Evolutionary conservation across 176 grass and related monocot genomes (phyloP).

Genomic region (Hsuehochloa calcarea): DNA sequence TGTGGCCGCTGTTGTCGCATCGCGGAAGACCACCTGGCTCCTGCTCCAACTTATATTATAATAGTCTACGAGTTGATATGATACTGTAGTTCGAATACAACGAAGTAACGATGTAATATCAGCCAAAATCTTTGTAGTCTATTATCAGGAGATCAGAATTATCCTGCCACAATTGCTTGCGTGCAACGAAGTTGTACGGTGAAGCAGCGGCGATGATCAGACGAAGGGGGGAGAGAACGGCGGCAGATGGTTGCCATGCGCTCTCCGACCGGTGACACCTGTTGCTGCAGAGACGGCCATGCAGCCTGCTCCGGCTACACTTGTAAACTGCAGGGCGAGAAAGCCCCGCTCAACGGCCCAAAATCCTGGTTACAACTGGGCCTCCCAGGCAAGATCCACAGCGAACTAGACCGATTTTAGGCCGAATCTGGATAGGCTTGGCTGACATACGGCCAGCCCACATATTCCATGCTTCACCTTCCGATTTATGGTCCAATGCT

Average conservation of each 20-base stretch:
- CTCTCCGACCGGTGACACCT: background rate
- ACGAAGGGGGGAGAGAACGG: background rate
- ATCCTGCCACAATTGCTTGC: too few relatives aligned
- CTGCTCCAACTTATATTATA: too few relatives aligned
- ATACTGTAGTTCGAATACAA: too few relatives aligned
- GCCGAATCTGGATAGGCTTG: too few relatives aligned
- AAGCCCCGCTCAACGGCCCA: background rate
- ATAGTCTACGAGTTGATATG: too few relatives aligned
- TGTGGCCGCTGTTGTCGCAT: too few relatives aligned
- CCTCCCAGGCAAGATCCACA: background rate
- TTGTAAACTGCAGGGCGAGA: background rate
- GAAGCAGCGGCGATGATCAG: background rate
- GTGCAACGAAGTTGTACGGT: background rate
- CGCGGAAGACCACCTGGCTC: too few relatives aligned
- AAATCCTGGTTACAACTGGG: background rate
- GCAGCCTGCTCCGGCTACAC: background rate
- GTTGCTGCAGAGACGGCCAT: background rate
- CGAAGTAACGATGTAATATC: too few relatives aligned
- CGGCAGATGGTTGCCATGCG: slow-evolving; percentile 6
- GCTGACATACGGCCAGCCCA: too few relatives aligned
- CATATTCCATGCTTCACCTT: background rate
- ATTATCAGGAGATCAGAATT: too few relatives aligned
- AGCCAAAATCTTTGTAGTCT: too few relatives aligned
- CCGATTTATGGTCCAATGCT: background rate
- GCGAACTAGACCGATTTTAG: too few relatives aligned